Percentiles rank a stretch among this genome's conserved stretches.
Conservation (phyloP, 2,329 filamentous ascomycete genomes). For the Ophiocordyceps unilateralis region DNA sequence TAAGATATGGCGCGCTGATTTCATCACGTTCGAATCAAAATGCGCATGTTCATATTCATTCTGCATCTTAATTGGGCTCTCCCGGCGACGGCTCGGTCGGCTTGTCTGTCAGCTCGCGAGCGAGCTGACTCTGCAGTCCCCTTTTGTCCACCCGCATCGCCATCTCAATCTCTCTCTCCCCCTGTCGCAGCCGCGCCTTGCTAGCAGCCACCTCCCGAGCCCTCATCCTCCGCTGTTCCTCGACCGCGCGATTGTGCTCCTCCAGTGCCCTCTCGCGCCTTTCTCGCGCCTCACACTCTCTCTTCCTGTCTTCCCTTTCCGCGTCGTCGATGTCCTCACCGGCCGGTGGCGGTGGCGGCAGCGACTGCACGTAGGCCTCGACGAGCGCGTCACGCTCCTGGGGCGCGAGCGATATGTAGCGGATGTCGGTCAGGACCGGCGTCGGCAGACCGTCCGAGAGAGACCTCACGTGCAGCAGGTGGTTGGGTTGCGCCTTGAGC, state of each 20-base stretch:
- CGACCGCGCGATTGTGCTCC: constrained; percentile 44
- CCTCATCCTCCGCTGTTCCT: constrained; percentile 44
- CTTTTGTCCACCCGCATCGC: constrained; percentile 54
- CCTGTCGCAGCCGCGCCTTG: constrained; percentile 44
- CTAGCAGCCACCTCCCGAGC: constrained; percentile 41
- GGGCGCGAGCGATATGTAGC: constrained; percentile 50
- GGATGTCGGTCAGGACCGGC: constrained; percentile 45
- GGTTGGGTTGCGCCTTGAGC: constrained; percentile 41
- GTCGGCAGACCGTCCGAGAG: constrained; percentile 40
- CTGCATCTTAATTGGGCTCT: not conserved
- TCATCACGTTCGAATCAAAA: too few relatives aligned
- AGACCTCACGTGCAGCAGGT: constrained; percentile 42
- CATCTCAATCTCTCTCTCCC: constrained; percentile 48
- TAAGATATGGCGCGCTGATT: too few relatives aligned
- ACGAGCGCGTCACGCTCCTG: constrained; percentile 46
- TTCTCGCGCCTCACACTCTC: constrained; percentile 30
- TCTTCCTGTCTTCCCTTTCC: constrained; percentile 32
- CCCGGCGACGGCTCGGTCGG: not conserved
- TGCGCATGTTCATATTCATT: not conserved
- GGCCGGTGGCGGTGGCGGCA: constrained; percentile 35
- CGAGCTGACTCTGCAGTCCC: constrained; percentile 45
- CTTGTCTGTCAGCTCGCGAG: constrained; percentile 10
- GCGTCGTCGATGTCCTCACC: constrained; percentile 17
- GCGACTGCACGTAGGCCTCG: constrained; percentile 45
- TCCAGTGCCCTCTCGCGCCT: constrained; percentile 49